Evolutionary conservation across 176 grass and related monocot species (phyloP), one percentile per base, ranked within the genome.

Genomic region (Zizania latifolia): DNA sequence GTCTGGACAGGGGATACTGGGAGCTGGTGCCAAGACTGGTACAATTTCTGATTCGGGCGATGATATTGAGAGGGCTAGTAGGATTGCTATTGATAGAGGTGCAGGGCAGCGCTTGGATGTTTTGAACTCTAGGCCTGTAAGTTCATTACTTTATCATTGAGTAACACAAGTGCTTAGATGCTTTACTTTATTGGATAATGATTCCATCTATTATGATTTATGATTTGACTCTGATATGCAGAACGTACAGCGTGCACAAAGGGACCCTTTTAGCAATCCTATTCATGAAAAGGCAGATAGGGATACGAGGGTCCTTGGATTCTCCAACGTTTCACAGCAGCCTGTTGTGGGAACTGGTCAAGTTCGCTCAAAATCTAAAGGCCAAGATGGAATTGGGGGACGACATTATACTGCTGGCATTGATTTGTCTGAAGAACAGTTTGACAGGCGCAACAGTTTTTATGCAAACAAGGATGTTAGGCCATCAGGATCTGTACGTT

Each of bases 211-310:
- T 83, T 80, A 38, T 72, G n/a, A n/a, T 15, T 65, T 36, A n/a
- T n/a, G n/a, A n/a, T 36, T 31, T 81, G 21, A 46, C 66, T 77
- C 6, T 22, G 46, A 56, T 44, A 28, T 71, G 58, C 59, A 84
- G 75, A 79, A 78, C 30, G 36, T 77, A 72, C 87, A 89, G 68
- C 80, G 69, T 13, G 40, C 81, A 21, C 87, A 85, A 41, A 84
- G 71, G 59, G 91, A 85, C 17, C 43, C 72, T n/a, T n/a, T n/a
- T 53, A 83, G 68, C 24, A 79, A 82, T 68, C 28, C 81, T 39
- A 26, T 85, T 74, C 85, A 85, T 87, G 91, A 76, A 58, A 93
- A 87, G 69, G 68, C 51, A 73, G 63, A 78, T 37, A 87, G 71
- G 88, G 82, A 80, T 75, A 48, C 0, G 19, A 84, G 77, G 37